Evolutionary conservation across 306 rosid species (phyloP).

Genomic region (Cicer yamashitae): DNA sequence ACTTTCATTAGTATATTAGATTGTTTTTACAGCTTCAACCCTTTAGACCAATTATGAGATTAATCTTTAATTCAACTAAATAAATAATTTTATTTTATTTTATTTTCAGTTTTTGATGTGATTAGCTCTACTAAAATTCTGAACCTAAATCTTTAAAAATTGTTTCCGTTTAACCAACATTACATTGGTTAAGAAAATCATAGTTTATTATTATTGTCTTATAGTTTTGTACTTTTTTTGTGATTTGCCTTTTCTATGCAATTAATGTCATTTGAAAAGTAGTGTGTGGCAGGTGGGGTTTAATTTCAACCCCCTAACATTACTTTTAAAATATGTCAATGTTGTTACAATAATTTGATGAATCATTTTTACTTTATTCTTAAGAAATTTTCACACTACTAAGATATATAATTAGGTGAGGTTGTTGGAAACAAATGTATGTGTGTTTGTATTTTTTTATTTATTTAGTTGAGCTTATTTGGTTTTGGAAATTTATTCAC

Average conservation of each 20-base stretch:
- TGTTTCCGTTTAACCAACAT: too few species aligned
- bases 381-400: not conserved
- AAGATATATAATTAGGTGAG: not conserved
- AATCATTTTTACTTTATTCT: not conserved
- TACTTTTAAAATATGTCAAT: not conserved
- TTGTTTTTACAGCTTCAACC: too few species aligned
- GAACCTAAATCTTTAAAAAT: too few species aligned
- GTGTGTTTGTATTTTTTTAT: not conserved
- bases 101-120: too few species aligned
- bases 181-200: too few species aligned
- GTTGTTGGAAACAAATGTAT: slow-evolving; percentile 17
- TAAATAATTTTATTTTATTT: too few species aligned
- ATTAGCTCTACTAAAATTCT: too few species aligned
- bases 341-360: not conserved
- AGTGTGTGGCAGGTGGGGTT: slow-evolving; percentile 31
- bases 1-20: too few species aligned
- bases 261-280: slow-evolving; percentile 20
- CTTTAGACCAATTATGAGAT: too few species aligned
- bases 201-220: too few species aligned
- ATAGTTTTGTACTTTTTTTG: not conserved
- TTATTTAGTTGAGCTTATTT: slow-evolving; percentile 19
- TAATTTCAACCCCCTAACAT: not conserved
- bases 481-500: slow-evolving; percentile 2
- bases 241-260: slow-evolving; percentile 16
- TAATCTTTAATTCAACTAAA: too few species aligned